These are phyloP conservation scores for Pisolithus orientalis DNA, from an alignment of 768 basidiomycete genomes.

Conservation along the genomic window DNA sequence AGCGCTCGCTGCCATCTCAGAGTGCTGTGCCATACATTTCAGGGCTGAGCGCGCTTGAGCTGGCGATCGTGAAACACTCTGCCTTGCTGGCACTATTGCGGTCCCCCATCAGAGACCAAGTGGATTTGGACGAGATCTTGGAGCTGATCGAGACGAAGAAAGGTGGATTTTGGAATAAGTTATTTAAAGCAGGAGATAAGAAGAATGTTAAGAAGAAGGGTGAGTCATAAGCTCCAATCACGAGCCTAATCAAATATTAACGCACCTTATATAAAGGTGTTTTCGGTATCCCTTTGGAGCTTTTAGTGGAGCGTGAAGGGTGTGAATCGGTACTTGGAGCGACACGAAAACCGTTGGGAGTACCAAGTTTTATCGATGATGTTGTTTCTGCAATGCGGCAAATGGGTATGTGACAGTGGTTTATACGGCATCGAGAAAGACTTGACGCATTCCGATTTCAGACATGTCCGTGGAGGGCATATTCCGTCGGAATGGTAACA, in stretches of 20 bases:
- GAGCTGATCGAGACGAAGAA: slow-evolving; percentile 92
- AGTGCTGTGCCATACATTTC: slow-evolving; percentile 79
- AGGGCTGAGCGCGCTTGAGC: slow-evolving; percentile 77
- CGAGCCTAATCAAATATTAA: neutral
- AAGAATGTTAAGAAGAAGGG: slow-evolving; percentile 89
- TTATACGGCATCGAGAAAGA: neutral
- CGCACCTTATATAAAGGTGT: slow-evolving; percentile 53
- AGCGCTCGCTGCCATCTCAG: slow-evolving; percentile 73
- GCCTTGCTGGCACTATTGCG: slow-evolving; percentile 76
- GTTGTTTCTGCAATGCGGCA: slow-evolving; percentile 97
- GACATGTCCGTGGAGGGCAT: slow-evolving; percentile 99
- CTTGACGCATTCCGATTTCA: slow-evolving; percentile 26
- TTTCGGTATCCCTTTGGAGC: slow-evolving; percentile 88
- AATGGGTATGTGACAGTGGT: slow-evolving; percentile 67
- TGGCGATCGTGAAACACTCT: slow-evolving; percentile 87
- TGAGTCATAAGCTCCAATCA: slow-evolving; percentile 24
- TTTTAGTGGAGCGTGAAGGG: slow-evolving; percentile 90
- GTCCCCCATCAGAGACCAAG: slow-evolving; percentile 72
- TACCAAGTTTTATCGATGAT: slow-evolving; percentile 98
- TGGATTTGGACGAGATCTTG: slow-evolving; percentile 88
- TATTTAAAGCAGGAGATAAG: slow-evolving; percentile 89
- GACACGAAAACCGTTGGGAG: slow-evolving; percentile 73
- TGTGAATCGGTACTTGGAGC: slow-evolving; percentile 93
- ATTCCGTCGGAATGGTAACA: slow-evolving; percentile 97
- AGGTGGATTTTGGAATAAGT: slow-evolving; percentile 90